phyloP scores from a whole-genome alignment of 495 filamentous ascomycete genomes.

The Barbatosphaeria neglecta region DNA sequence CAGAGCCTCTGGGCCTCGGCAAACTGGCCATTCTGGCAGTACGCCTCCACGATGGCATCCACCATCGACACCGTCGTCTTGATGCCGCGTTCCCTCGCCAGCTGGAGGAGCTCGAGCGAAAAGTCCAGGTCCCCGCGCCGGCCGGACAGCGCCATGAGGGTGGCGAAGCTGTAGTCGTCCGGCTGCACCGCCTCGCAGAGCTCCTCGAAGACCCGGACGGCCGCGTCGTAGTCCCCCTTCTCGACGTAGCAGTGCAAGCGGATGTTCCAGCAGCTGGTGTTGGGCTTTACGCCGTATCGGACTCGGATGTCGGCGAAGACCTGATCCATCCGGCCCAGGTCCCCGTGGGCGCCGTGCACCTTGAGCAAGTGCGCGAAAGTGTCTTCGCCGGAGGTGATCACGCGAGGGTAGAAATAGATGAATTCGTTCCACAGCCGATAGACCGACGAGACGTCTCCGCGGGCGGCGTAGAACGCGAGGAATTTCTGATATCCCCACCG shows the following conservation, averaged over 20 bases:
- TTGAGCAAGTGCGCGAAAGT: slow-evolving; percentile 42
- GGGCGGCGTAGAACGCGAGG: slow-evolving; percentile 39
- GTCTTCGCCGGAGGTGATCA: slow-evolving; percentile 24
- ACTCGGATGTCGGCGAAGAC: slow-evolving; percentile 48
- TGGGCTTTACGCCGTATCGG: slow-evolving; percentile 42
- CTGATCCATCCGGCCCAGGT: slow-evolving; percentile 41
- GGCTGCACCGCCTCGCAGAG: slow-evolving; percentile 39
- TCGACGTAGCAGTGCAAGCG: slow-evolving; percentile 59
- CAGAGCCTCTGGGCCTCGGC: slow-evolving; percentile 51
- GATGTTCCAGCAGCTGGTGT: slow-evolving; percentile 58
- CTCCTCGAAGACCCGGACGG: slow-evolving; percentile 45
- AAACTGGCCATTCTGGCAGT: slow-evolving; percentile 51
- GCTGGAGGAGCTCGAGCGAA: slow-evolving; percentile 47
- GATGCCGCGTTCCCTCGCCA: slow-evolving; percentile 35
- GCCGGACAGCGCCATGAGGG: slow-evolving; percentile 59
- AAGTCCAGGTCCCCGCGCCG: slow-evolving; percentile 64
- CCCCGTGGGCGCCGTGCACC: slow-evolving; percentile 52
- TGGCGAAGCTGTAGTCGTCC: slow-evolving; percentile 52
- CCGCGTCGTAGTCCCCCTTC: slow-evolving; percentile 51
- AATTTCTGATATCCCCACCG: slow-evolving; percentile 34
- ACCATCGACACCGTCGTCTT: slow-evolving; percentile 40
- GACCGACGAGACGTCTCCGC: slow-evolving; percentile 40
- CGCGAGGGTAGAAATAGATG: slow-evolving; percentile 16
- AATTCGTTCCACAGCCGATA: slow-evolving; percentile 46
- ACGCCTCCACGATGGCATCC: slow-evolving; percentile 52